phyloP scores from a whole-genome alignment of 805 yeast species.

The Phaffomyces thermotolerans region DNA sequence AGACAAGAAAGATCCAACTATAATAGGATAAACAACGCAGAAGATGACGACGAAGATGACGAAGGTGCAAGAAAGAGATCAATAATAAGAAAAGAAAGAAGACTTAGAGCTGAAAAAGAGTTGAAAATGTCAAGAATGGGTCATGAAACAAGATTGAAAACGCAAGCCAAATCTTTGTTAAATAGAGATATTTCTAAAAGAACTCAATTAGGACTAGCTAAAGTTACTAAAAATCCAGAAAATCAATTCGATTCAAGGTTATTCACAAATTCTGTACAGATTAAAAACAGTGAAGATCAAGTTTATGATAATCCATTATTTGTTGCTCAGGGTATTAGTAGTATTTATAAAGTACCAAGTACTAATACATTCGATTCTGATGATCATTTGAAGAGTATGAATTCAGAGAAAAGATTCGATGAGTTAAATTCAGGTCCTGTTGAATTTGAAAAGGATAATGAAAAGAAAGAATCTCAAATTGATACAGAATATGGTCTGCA shows the following conservation, averaged over 20 bases:
- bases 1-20: constrained; percentile 28
- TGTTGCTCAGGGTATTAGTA: constrained; percentile 43
- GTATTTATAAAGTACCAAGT: constrained; percentile 37
- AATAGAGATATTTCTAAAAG: constrained; percentile 50
- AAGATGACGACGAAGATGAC: constrained; percentile 8
- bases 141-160: constrained; percentile 35
- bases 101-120: constrained; percentile 41
- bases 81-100: constrained; percentile 35
- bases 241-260: constrained; percentile 53
- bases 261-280: constrained; percentile 39
- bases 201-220: constrained; percentile 44
- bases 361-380: constrained; percentile 19
- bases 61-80: constrained; percentile 29
- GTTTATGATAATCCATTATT: constrained; percentile 56
- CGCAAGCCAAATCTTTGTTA: constrained; percentile 35
- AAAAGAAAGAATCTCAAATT: constrained; percentile 6
- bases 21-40: neutral
- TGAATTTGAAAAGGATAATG: constrained; percentile 35
- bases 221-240: constrained; percentile 31
- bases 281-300: constrained; percentile 36
- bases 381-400: constrained; percentile 9
- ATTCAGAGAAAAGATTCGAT: constrained; percentile 18
- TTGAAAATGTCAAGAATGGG: constrained; percentile 37
- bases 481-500: constrained; percentile 21
- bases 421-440: constrained; percentile 32